A percentile compares a stretch with the other conserved stretches of the same genome.
phyloP scores from a whole-genome alignment of 192 early-diverging fungal genomes.

The Backusella sp. region DNA sequence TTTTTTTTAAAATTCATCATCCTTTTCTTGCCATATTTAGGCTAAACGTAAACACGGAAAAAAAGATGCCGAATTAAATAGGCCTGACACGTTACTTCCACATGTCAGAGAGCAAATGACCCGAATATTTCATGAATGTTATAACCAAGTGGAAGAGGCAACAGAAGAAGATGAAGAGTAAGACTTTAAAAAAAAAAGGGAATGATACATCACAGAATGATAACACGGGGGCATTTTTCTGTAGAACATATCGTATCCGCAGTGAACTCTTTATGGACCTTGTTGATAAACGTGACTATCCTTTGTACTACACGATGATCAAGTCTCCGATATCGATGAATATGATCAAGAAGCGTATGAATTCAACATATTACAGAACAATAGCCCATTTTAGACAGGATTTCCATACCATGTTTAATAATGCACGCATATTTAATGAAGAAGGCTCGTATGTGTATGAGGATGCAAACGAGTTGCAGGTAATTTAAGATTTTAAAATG shows the following conservation, averaged over 20 bases:
- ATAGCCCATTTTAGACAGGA: constrained; percentile 73
- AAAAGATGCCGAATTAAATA: constrained; percentile 19
- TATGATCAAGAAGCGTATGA: constrained; percentile 77
- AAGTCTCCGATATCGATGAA: constrained; percentile 85
- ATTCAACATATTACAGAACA: constrained; percentile 65
- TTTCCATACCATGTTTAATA: constrained; percentile 88
- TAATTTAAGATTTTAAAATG: constrained; percentile 17
- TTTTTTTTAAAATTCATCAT: neutral
- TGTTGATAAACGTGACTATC: constrained; percentile 71
- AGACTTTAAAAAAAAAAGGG: neutral
- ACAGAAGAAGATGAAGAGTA: constrained; percentile 49
- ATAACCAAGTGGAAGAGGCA: constrained; percentile 61
- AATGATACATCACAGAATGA: neutral
- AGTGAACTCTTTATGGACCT: constrained; percentile 79
- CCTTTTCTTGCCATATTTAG: neutral
- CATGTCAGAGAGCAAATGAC: constrained; percentile 56
- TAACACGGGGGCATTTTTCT: constrained; percentile 7
- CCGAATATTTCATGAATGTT: constrained; percentile 53
- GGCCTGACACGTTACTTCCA: constrained; percentile 49
- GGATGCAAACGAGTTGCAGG: constrained; percentile 72
- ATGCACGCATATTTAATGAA: constrained; percentile 90
- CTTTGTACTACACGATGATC: constrained; percentile 91
- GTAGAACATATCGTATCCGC: constrained; percentile 52
- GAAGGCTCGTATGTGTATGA: constrained; percentile 85
- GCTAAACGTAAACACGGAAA: constrained; percentile 12